A percentile compares a stretch with the other conserved stretches of the same genome.
Evolutionary conservation across 129 eudicot genomes (phyloP).

Genomic region (Scalesia atractyloides): DNA sequence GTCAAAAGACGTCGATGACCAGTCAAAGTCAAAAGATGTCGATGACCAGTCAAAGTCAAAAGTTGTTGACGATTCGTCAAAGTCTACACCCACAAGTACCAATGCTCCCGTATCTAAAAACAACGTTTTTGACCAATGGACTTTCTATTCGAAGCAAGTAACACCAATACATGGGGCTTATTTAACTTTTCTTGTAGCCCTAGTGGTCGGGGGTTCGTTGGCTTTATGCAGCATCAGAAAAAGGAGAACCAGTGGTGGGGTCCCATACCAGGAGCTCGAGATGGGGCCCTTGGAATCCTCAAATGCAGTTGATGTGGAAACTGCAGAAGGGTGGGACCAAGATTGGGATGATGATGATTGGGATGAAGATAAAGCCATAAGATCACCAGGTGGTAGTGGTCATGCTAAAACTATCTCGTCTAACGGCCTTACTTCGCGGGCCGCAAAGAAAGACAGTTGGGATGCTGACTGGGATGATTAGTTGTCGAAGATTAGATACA

Average conservation of each 20-base stretch:
- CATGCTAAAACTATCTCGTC: constrained; percentile 25
- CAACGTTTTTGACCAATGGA: constrained; percentile 31
- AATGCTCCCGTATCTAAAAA: constrained; percentile 28
- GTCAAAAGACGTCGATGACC: background rate
- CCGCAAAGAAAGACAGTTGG: constrained; percentile 31
- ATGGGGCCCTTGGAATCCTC: constrained; percentile 42
- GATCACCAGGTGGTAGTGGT: constrained; percentile 40
- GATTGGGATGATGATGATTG: constrained; percentile 67
- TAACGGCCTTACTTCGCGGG: constrained; percentile 30
- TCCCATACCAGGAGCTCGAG: constrained; percentile 68
- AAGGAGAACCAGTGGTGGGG: constrained; percentile 38
- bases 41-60: constrained; percentile 8
- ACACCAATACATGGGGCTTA: constrained; percentile 55
- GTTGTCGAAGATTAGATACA: constrained; percentile 25
- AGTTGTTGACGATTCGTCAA: background rate
- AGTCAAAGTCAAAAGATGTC: constrained; percentile 7
- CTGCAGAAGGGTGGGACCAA: constrained; percentile 57
- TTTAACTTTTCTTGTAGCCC: constrained; percentile 39
- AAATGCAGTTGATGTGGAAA: constrained; percentile 29
- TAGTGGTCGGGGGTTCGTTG: constrained; percentile 51
- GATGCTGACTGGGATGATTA: constrained; percentile 40
- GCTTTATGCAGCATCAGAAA: constrained; percentile 48
- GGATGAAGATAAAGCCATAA: constrained; percentile 68
- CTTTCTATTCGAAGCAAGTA: constrained; percentile 39
- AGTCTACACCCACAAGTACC: background rate